A percentile compares a stretch with the other conserved stretches of the same genome.
Conservation (phyloP, 495 filamentous ascomycete species). For the Podospora anserina region DNA sequence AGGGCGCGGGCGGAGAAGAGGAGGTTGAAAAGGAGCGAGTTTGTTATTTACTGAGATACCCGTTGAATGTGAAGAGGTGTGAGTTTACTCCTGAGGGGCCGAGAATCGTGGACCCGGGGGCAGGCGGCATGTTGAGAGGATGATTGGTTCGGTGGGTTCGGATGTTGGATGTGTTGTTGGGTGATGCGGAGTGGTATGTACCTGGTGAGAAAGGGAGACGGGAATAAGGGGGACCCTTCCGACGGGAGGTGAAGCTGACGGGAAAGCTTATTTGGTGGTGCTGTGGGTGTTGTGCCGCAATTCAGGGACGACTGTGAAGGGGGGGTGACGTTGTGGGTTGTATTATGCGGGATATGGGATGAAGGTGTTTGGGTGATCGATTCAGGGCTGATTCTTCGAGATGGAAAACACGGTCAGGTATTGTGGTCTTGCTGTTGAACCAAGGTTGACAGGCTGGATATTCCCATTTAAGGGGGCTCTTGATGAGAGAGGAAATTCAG, state of each 20-base stretch:
- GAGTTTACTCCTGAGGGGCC: no score
- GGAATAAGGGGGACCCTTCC: not conserved
- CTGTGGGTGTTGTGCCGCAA: not conserved
- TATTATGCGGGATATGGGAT: not conserved
- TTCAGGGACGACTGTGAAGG: not conserved
- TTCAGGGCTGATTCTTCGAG: not conserved
- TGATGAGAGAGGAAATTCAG: not conserved
- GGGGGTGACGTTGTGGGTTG: not conserved
- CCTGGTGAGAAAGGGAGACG: not conserved
- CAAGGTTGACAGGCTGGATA: not conserved
- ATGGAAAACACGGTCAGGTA: not conserved
- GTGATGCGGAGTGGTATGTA: not conserved
- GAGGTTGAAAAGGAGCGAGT: constrained; percentile 26
- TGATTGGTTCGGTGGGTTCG: not conserved
- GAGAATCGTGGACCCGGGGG: no score
- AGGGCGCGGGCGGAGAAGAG: constrained; percentile 21
- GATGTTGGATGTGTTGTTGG: not conserved
- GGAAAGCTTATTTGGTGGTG: not conserved
- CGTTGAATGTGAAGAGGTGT: no score
- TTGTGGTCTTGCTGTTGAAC: not conserved
- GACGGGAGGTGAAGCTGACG: not conserved
- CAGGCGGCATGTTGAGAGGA: not conserved
- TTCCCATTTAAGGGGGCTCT: not conserved
- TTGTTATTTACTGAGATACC: constrained; percentile 29
- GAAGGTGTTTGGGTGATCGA: not conserved